Percentiles rank a stretch among this genome's conserved stretches.
phyloP scores from a whole-genome alignment of 352 stramenopile species.

The Phytophthora pinifolia region DNA sequence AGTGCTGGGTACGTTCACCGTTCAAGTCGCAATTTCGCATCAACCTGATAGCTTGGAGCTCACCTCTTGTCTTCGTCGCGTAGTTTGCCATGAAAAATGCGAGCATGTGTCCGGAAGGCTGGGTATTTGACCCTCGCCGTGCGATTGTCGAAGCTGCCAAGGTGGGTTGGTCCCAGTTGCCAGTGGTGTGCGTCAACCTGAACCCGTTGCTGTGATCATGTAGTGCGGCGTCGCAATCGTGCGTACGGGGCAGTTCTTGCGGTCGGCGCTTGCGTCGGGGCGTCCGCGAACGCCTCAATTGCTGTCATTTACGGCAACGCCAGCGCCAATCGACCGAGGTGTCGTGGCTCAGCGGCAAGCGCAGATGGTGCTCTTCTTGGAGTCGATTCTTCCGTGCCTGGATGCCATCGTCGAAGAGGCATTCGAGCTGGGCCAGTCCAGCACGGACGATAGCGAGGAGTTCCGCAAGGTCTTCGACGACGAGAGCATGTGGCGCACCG shows the following conservation, averaged over 20 bases:
- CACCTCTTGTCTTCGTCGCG: constrained; percentile 3
- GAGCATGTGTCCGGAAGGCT: constrained; percentile 56
- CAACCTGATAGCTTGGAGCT: constrained; percentile 4
- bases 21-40: not conserved
- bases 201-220: constrained; percentile 4
- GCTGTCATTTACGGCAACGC: constrained; percentile 48
- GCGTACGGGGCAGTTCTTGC: constrained; percentile 72
- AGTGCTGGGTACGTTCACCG: constrained; percentile 62
- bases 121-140: constrained; percentile 70
- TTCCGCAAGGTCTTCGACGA: constrained; percentile 78
- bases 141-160: constrained; percentile 78
- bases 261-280: constrained; percentile 36
- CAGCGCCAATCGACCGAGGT: constrained; percentile 45
- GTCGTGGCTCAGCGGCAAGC: constrained; percentile 67
- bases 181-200: not conserved
- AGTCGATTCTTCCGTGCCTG: constrained; percentile 77
- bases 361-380: constrained; percentile 81
- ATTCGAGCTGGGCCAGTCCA: constrained; percentile 58
- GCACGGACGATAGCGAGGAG: constrained; percentile 65
- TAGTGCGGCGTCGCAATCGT: constrained; percentile 66
- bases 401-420: constrained; percentile 79
- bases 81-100: constrained; percentile 87
- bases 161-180: constrained; percentile 31
- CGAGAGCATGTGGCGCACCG: constrained; percentile 69
- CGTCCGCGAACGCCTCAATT: constrained; percentile 40